These are phyloP conservation scores for Pistacia integerrima DNA, from an alignment of 345 rosid species.

Conservation along the genomic window DNA sequence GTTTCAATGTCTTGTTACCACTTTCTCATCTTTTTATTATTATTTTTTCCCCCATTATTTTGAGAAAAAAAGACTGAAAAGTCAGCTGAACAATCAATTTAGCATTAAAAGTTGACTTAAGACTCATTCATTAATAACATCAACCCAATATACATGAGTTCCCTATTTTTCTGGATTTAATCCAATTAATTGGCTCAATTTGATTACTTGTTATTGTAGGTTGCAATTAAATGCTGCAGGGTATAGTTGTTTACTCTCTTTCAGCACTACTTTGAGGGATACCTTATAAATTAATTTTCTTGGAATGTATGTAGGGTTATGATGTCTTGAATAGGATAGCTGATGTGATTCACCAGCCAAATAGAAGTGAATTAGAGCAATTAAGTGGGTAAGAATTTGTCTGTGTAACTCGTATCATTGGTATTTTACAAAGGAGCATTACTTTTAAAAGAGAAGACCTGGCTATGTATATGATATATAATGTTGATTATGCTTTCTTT, in stretches of 20 bases:
- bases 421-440: neutral
- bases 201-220: neutral
- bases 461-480: neutral
- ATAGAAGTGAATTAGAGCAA: constrained; percentile 62
- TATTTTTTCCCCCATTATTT: neutral
- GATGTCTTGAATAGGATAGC: constrained; percentile 78
- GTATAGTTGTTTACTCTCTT: constrained; percentile 8
- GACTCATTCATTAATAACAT: constrained; percentile 1
- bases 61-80: constrained; percentile 20
- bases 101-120: neutral
- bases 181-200: neutral
- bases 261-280: neutral
- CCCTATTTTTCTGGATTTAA: neutral
- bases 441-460: neutral
- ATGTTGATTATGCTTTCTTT: neutral
- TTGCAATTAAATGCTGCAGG: constrained; percentile 4
- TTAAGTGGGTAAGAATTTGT: constrained; percentile 68
- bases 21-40: neutral
- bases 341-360: constrained; percentile 46
- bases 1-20: neutral
- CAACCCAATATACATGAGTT: neutral
- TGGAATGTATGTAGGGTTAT: constrained; percentile 60
- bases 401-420: neutral
- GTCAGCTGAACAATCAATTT: neutral
- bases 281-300: constrained; percentile 20